Base-by-base conservation (phyloP, 2,329 filamentous ascomycete species). In the Aspergillus sp. region DNA sequence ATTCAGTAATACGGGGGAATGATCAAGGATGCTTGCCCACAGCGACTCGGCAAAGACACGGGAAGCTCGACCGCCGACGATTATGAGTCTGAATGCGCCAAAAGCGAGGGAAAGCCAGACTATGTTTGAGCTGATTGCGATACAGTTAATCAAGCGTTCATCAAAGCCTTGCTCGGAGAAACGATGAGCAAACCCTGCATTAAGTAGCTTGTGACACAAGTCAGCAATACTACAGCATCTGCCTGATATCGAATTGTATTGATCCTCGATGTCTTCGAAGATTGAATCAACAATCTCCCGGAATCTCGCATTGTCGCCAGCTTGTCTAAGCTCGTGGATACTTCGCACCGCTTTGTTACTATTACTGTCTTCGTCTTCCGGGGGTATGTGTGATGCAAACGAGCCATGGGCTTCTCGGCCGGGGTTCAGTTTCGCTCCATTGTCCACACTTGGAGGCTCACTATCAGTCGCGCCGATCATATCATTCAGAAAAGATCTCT, bases 161-260 rank as follows among this genome's bases (percentile, higher is more conserved):
- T 92, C 90, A 59, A 90, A 86, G 7, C 87, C 87, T 66, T 92
- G 89, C 64, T 93, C 89, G 22, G 90, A 83, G 69, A 97, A 93
- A 31, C 77, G 75, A n/a, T 70, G 71, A 34, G 71, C 68, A 57
- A 79, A 77, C n/a, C 71, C 69, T 23, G 71, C 54, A 43, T 81
- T 82, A 3, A 77, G 67, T 60, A 88, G 75, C 66, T 84, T 86
- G 28, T 73, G 74, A 55, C 82, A 81, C n/a, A 89, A 74, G 57
- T 87, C 84, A 45, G 86, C 74, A 62, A 88, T 77, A 3, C 83
- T 82, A 68, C 78, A 84, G 48, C 85, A 81, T 62, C 81, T 79
- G 38, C 80, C 77, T 4, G 83, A 82, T 17, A 75, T 70, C 17
- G 81, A 80, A 41, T 76, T 77, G 11, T 73, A 73, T 30, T 75